Percentiles rank a stretch among this genome's conserved stretches.
phyloP scores from a whole-genome alignment of 805 yeast genomes.

The Schwanniomyces polymorphus region DNA sequence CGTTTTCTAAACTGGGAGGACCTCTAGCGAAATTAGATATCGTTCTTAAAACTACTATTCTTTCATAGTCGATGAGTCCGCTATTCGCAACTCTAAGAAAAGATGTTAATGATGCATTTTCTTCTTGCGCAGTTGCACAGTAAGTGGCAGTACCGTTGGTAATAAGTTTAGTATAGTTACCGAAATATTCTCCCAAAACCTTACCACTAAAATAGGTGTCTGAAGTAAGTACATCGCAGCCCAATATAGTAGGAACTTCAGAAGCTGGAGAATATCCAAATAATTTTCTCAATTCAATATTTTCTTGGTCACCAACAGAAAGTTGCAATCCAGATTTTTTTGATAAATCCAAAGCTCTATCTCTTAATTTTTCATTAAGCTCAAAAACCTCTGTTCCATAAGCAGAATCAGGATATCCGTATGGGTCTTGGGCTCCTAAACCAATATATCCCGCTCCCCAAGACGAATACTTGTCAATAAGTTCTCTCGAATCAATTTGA shows the following conservation, averaged over 20 bases:
- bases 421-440: constrained; percentile 50
- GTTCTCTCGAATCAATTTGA: constrained; percentile 53
- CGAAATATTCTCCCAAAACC: constrained; percentile 49
- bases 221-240: constrained; percentile 61
- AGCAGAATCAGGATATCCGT: constrained; percentile 50
- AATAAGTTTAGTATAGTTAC: constrained; percentile 45
- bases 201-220: constrained; percentile 61
- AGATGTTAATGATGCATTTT: constrained; percentile 63
- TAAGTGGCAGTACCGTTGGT: constrained; percentile 61
- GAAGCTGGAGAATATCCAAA: constrained; percentile 53
- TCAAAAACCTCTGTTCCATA: constrained; percentile 69
- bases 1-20: constrained; percentile 42
- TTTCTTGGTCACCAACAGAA: constrained; percentile 38
- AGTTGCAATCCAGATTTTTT: constrained; percentile 30
- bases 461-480: constrained; percentile 29
- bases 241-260: constrained; percentile 43
- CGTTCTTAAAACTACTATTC: constrained; percentile 60
- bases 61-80: constrained; percentile 55
- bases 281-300: constrained; percentile 44
- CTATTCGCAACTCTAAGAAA: constrained; percentile 52
- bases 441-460: constrained; percentile 64
- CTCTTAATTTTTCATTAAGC: constrained; percentile 56
- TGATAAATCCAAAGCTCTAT: constrained; percentile 56
- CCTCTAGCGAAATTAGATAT: constrained; percentile 59
- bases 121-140: constrained; percentile 67